Conservation (phyloP, 2,329 filamentous ascomycete genomes). For the Aureobasidium sp. region DNA sequence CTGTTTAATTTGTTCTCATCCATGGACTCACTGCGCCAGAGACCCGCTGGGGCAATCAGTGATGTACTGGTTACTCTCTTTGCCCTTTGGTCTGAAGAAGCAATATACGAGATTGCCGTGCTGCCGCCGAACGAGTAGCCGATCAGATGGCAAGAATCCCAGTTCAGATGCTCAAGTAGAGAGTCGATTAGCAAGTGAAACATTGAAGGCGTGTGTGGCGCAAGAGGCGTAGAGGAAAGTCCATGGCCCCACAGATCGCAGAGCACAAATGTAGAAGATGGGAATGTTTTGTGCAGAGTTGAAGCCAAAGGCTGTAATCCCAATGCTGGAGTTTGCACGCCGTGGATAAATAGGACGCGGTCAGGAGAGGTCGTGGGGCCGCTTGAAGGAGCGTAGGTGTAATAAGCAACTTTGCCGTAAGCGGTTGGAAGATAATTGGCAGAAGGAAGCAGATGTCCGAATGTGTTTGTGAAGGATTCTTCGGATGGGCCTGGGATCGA, state of each 20-base stretch:
- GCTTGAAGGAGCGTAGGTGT: constrained; percentile 26
- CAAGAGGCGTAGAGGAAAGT: constrained; percentile 42
- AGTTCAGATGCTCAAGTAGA: constrained; percentile 36
- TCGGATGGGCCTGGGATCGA: constrained; percentile 33
- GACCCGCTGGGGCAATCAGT: constrained; percentile 15
- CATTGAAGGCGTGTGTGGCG: constrained; percentile 34
- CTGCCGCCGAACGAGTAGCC: constrained; percentile 47
- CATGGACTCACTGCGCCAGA: neutral
- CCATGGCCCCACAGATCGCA: constrained; percentile 51
- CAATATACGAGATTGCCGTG: constrained; percentile 34
- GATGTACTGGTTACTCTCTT: neutral
- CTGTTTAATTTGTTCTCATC: neutral
- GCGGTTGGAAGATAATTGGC: constrained; percentile 30
- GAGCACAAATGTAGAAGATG: constrained; percentile 36
- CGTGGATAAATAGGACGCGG: constrained; percentile 41
- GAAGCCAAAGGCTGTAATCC: constrained; percentile 40
- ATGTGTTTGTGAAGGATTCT: constrained; percentile 30
- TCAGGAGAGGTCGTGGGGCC: neutral
- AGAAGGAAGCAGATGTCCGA: constrained; percentile 35
- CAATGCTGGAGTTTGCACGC: constrained; percentile 46
- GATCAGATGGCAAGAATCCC: constrained; percentile 40
- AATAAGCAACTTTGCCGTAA: constrained; percentile 37
- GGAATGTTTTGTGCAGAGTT: constrained; percentile 31
- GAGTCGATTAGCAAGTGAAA: constrained; percentile 39
- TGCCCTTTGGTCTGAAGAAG: constrained; percentile 17